Percentiles rank a stretch among this genome's conserved stretches.
Conservation (phyloP, 129 eudicot species). For the Oenanthe sinensis region DNA sequence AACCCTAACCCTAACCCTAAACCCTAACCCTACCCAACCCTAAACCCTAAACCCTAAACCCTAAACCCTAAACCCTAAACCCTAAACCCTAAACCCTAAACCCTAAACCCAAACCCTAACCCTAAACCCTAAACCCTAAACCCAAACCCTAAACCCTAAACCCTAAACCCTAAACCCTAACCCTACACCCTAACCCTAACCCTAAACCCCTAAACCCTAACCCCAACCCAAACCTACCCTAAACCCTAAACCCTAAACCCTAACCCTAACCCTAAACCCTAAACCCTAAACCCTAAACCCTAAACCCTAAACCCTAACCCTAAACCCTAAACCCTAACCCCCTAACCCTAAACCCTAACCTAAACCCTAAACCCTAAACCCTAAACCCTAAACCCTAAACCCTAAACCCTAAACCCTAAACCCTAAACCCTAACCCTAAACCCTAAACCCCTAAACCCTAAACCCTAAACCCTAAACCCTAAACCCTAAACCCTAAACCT, state of each 20-base stretch:
- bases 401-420: not conserved
- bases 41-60: conserved; percentile 14
- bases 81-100: conserved; percentile 15
- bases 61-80: conserved; percentile 16
- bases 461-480: too few species aligned
- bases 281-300: not conserved
- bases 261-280: not conserved
- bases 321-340: not conserved
- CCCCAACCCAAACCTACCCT: too few species aligned
- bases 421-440: too few species aligned
- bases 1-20: too few species aligned
- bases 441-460: too few species aligned
- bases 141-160: not conserved
- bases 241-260: not conserved
- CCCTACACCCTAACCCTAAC: not conserved
- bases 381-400: not conserved
- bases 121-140: conserved; percentile 13
- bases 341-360: too few species aligned
- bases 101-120: conserved; percentile 13
- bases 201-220: too few species aligned
- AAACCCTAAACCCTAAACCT: not conserved
- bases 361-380: conserved; percentile 1
- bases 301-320: not conserved
- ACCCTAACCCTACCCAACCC: conserved; percentile 12
- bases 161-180: not conserved